phyloP scores from a whole-genome alignment of 352 stramenopile genomes.

The Phytophthora boehmeriae region DNA sequence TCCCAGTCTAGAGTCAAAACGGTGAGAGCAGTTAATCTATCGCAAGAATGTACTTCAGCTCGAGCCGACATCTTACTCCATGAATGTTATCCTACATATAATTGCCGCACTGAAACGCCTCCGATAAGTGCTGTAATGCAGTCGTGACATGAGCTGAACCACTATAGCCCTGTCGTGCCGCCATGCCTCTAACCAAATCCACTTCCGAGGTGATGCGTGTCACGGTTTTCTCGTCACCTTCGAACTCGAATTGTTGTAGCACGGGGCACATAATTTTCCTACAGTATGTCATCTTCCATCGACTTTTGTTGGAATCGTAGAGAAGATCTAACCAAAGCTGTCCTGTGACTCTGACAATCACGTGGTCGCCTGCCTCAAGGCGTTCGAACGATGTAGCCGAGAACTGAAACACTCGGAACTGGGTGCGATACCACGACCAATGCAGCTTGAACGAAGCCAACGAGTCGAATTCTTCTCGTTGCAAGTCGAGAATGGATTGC shows the following conservation, averaged over 20 bases:
- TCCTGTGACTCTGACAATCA: conserved; percentile 37
- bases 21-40: no score
- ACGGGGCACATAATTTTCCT: conserved; percentile 30
- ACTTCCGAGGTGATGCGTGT: conserved; percentile 55
- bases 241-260: no score
- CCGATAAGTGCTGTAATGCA: no score
- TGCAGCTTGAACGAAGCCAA: conserved; percentile 40
- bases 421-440: conserved; percentile 48
- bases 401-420: conserved; percentile 50
- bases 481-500: conserved; percentile 32
- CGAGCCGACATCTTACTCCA: no score
- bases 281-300: conserved; percentile 9
- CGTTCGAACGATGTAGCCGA: conserved; percentile 35
- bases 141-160: no score
- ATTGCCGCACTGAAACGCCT: no score
- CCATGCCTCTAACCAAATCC: conserved; percentile 40
- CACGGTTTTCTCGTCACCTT: conserved; percentile 23
- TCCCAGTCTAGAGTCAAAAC: no score
- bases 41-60: no score
- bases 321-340: conserved; percentile 30
- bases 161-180: conserved; percentile 17
- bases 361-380: no score
- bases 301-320: conserved; percentile 5
- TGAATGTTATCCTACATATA: no score
- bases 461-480: conserved; percentile 53